Evolutionary conservation across 2,329 filamentous ascomycete species (phyloP).

Genomic region (Stromatinia cepivora): DNA sequence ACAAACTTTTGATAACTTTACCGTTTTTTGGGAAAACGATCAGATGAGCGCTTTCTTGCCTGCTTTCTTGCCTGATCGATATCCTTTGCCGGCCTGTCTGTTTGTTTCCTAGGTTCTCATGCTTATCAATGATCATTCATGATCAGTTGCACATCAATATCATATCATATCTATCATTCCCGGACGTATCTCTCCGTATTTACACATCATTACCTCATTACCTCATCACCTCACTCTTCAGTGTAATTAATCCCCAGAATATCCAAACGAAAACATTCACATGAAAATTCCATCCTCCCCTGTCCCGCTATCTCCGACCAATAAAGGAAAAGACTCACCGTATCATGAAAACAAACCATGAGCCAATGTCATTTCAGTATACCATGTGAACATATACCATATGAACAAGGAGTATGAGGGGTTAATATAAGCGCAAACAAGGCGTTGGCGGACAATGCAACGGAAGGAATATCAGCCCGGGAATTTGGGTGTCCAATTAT

Average conservation of each 20-base stretch:
- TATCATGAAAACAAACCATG: background rate
- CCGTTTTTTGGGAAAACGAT: slow-evolving; percentile 1
- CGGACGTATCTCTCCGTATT: no score
- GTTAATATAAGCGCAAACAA: background rate
- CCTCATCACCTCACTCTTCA: background rate
- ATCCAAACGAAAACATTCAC: background rate
- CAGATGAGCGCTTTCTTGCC: background rate
- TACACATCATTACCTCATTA: no score
- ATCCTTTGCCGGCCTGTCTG: background rate
- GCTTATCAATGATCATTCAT: no score
- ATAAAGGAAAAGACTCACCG: background rate
- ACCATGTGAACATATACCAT: no score
- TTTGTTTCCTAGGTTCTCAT: no score
- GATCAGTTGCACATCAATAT: no score
- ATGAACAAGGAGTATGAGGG: background rate
- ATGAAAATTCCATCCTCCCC: background rate
- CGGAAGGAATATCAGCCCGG: background rate
- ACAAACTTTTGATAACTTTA: background rate
- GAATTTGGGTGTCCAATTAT: background rate
- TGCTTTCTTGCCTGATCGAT: background rate
- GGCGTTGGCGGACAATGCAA: background rate
- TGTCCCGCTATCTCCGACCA: background rate
- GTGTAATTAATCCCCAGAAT: no score
- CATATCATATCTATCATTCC: no score
- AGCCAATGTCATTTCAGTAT: background rate